These are phyloP conservation scores for Larix sibirica DNA, from an alignment of 83 land plant genomes.

Conservation along the genomic window DNA sequence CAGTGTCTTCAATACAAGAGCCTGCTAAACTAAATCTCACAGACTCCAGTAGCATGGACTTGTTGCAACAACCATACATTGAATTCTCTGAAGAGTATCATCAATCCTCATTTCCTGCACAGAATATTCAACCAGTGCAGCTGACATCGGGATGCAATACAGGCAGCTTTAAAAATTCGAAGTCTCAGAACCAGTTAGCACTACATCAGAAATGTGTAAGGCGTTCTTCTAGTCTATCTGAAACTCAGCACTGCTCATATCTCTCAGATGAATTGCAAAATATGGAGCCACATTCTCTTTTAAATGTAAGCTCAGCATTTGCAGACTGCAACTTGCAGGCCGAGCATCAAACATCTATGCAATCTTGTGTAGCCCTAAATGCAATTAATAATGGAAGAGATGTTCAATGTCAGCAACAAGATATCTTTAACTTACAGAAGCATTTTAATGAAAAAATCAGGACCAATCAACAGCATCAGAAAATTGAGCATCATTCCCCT, in stretches of 20 bases:
- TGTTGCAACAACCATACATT: conserved; percentile 17
- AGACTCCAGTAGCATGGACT: conserved; percentile 22
- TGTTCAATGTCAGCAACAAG: conserved; percentile 15
- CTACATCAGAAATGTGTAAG: neutral
- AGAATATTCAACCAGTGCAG: conserved; percentile 3
- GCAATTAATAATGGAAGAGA: neutral
- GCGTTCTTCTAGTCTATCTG: conserved; percentile 6
- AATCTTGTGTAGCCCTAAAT: conserved; percentile 5
- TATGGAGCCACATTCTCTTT: conserved; percentile 9
- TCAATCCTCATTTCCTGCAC: conserved; percentile 5
- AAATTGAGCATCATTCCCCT: conserved; percentile 5
- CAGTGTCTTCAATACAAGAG: conserved; percentile 36
- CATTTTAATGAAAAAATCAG: neutral
- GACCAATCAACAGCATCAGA: neutral
- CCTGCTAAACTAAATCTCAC: conserved; percentile 24
- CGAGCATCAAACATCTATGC: conserved; percentile 1
- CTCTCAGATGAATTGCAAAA: neutral
- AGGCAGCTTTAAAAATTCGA: neutral
- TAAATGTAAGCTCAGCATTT: conserved; percentile 9
- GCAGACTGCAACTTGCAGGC: neutral
- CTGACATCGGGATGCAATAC: conserved; percentile 9
- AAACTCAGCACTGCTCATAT: neutral
- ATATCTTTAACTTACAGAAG: conserved; percentile 5
- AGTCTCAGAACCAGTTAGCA: conserved; percentile 1
- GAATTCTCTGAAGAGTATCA: conserved; percentile 10